phyloP scores from a whole-genome alignment of 345 rosid genomes.

The Raphanus sativus region DNA sequence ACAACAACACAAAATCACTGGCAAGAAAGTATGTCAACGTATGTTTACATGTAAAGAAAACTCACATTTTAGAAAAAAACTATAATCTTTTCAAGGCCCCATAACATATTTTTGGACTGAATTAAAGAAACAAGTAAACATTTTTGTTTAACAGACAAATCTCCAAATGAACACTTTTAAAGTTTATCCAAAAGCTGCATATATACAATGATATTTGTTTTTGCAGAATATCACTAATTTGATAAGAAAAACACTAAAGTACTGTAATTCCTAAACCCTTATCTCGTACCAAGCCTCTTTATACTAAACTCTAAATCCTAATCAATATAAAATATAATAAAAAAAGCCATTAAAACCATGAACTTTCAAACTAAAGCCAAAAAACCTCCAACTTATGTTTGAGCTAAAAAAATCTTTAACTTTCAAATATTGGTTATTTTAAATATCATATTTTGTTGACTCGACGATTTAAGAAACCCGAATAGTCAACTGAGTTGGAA shows the following conservation, averaged over 20 bases:
- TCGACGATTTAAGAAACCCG: no score
- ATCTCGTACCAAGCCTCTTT: not conserved
- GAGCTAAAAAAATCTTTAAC: no score
- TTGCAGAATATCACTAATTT: not conserved
- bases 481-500: no score
- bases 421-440: no score
- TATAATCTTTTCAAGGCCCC: not conserved
- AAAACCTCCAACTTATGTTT: no score
- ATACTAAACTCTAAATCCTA: not conserved
- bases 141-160: not conserved
- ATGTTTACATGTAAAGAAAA: not conserved
- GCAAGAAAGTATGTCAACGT: not conserved
- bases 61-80: not conserved
- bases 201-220: not conserved
- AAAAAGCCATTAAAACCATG: no score
- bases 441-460: no score
- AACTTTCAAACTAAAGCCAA: no score
- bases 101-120: not conserved
- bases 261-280: not conserved
- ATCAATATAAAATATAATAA: not conserved
- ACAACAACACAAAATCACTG: not conserved
- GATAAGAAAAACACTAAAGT: not conserved
- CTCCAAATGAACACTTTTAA: not conserved
- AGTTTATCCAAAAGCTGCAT: not conserved
- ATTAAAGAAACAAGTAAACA: not conserved